Base-by-base conservation (phyloP, 2,329 filamentous ascomycete species). In the Lasiodiplodia gonubiensis region DNA sequence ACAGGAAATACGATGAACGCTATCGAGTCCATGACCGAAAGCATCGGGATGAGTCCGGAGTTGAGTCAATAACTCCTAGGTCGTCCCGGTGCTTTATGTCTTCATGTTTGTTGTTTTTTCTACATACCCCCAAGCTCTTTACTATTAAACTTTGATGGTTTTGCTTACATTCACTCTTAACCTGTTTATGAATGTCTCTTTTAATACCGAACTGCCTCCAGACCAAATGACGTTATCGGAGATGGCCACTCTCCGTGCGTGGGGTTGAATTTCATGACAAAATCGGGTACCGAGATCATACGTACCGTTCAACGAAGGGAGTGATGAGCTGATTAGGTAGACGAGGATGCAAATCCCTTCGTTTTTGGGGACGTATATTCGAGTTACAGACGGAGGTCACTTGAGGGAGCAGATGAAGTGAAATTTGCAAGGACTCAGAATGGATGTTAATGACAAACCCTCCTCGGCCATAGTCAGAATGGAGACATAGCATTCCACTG, bases 51-150 rank as follows among this genome's bases (percentile, higher is more conserved):
- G 57, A 27, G 35, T 49, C 11, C 4, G 57, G 57, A 35, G 39
- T 65, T 21, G 25, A 21, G 21, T 35, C n/a, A 54, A 39, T 37
- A 42, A 53, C 39, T 23, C 51, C 35, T 11, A 21, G 63, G 63
- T 48, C 23, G 8, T 48, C 48, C 33, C 54, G 14, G 6, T 64
- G 33, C 35, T 53, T 30, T 30, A 33, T 37, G 35, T 39, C 37
- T 65, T 55, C 42, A 46, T 65, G 51, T 46, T 51, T 65, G 48
- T 54, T 64, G 61, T 54, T 64, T 54, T 64, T 49, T 63, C 37
- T 53, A 65, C 63, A 65, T 65, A 65, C 63, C 63, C 63, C 63
- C 37, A 65, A 65, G 63, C 37, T 33, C 39, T 48, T 61, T 61
- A 39, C 35, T 42, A 57, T 23, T 23, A 39, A 23, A 54, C 27